Evolutionary conservation across 2,329 filamentous ascomycete genomes (phyloP).

Genomic region (Cryphonectria nitschkei): DNA sequence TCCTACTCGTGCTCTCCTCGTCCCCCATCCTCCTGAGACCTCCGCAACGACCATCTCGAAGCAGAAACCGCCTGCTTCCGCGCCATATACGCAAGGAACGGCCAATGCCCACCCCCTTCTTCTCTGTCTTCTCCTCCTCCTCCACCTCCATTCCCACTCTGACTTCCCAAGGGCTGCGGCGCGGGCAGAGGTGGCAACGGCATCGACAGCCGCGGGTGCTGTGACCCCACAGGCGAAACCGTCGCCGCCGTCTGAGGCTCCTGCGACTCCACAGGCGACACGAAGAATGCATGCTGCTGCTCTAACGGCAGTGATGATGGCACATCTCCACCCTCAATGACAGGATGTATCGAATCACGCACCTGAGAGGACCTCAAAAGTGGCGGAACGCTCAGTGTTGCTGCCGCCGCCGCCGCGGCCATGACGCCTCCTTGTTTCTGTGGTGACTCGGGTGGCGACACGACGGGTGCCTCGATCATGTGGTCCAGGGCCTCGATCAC

Average conservation of each 20-base stretch:
- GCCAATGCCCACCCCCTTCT: constrained; percentile 16
- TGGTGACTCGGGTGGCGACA: constrained; percentile 7
- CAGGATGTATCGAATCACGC: background rate
- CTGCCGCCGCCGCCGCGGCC: background rate
- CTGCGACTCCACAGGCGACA: constrained; percentile 16
- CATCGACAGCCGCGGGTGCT: background rate
- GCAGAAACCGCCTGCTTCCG: constrained; percentile 26
- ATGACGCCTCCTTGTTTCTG: background rate
- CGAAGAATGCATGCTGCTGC: background rate
- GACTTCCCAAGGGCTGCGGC: background rate
- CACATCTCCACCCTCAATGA: constrained; percentile 1
- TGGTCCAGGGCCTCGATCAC: constrained; percentile 10
- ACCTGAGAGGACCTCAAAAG: background rate
- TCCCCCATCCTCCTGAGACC: constrained; percentile 2
- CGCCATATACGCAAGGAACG: constrained; percentile 24
- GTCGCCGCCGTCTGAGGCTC: background rate
- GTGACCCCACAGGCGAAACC: background rate
- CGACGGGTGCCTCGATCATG: constrained; percentile 9
- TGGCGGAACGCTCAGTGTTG: background rate
- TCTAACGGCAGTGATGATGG: constrained; percentile 4
- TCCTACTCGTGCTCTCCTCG: background rate
- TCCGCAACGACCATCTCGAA: constrained; percentile 24
- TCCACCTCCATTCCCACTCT: too few relatives aligned
- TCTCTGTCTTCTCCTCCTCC: background rate
- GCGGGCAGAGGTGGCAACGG: background rate